Base-by-base conservation (phyloP, 306 rosid species). In the Quercus aquifolioides region DNA sequence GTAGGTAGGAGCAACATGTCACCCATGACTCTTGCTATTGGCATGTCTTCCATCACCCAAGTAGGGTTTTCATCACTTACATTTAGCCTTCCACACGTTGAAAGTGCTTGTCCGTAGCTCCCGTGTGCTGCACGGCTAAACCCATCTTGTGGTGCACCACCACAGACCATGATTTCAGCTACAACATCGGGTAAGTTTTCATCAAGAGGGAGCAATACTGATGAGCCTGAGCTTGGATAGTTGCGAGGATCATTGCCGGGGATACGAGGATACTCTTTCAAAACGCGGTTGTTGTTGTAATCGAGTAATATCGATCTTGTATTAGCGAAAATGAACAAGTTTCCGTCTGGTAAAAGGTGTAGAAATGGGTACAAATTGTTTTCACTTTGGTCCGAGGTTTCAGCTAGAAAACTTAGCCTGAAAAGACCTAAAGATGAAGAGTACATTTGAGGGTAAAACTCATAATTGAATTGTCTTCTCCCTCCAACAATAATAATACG, bases 281-380 rank as follows among this genome's bases (percentile, higher is more conserved):
- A 28, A 0, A 94, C 79, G 1, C 12, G 75, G 73, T 91, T 92
- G 43, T 46, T 79, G 67, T 73, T 82, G 69, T 91, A 92, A 25
- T 91, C 79, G 14, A 94, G 82, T 52, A 89, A 43, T 10, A 91
- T 83, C 0, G 95, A 89, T 49, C 87, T 85, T 0, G 91, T 88
- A 51, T 92, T 92, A 3, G 99, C 97, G 55, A 92, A 94, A 25
- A 94, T 71, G 84, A 92, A 94, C 3, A 94, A 71, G 85, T 89
- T 94, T 30, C 99, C 99, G n/a, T 91, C 89, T 0, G 94, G 93
- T 75, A 91, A 76, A n/a, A 94, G 88, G 77, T 91, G 97, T 18
- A 92, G 43, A 33, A 92, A 94, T 7, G 99, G 99, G 78, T 91
- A 91, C 70, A 94, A 33, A 58, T 94, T 94, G 75, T 94, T 90